Conservation (phyloP, 805 yeast genomes). For the Scheffersomyces spartinae region DNA sequence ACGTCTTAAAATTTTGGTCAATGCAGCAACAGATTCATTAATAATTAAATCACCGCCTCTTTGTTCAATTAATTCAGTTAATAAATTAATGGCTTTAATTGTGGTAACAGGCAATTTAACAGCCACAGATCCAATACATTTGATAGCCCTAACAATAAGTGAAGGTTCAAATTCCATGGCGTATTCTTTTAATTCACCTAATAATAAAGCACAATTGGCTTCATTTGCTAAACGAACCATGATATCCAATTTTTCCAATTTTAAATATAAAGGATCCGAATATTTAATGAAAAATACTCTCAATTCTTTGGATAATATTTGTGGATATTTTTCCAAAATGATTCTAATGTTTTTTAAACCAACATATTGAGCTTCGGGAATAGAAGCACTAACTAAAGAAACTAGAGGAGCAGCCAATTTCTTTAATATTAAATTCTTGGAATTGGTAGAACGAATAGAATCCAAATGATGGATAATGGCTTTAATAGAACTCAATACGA, state of each 20-base stretch:
- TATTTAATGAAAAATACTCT: constrained; percentile 85
- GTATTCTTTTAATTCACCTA: constrained; percentile 68
- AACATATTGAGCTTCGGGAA: constrained; percentile 89
- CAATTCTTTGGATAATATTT: constrained; percentile 62
- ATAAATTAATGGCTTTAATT: constrained; percentile 47
- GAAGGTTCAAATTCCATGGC: constrained; percentile 79
- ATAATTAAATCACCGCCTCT: constrained; percentile 50
- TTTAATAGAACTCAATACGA: constrained; percentile 76
- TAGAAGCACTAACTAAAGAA: constrained; percentile 70
- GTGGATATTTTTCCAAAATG: constrained; percentile 80
- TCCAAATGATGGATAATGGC: constrained; percentile 64
- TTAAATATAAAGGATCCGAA: constrained; percentile 71
- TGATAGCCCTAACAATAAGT: constrained; percentile 55
- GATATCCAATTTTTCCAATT: constrained; percentile 67
- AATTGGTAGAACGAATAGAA: constrained; percentile 28
- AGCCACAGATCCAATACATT: constrained; percentile 62
- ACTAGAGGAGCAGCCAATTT: constrained; percentile 80
- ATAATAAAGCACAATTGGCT: constrained; percentile 42
- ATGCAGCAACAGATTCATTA: constrained; percentile 49
- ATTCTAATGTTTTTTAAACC: constrained; percentile 86
- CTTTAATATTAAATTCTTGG: constrained; percentile 37
- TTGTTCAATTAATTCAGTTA: constrained; percentile 47
- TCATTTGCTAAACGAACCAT: constrained; percentile 59
- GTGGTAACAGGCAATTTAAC: constrained; percentile 45
- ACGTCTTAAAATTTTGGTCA: constrained; percentile 57